Base-by-base conservation (phyloP, 2,329 filamentous ascomycete genomes). In the Epichloe amarillans region DNA sequence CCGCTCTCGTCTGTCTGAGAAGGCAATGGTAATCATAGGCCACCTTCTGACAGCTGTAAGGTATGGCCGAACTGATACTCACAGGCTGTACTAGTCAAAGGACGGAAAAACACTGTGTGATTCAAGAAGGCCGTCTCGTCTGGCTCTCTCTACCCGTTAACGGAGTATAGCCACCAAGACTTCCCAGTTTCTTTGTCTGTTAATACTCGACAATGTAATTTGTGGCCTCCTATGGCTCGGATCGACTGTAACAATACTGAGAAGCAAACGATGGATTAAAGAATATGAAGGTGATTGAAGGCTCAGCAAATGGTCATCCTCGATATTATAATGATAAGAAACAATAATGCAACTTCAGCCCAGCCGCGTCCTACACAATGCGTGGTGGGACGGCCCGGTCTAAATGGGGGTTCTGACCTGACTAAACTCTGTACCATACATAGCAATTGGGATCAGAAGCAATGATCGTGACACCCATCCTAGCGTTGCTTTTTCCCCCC, bases 401-500 rank as follows among this genome's bases (percentile, higher is more conserved):
- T 49, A 44, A 43, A 53, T 53, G 42, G 45, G 41, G 39, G 6
- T 17, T 43, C 19, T 17, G 8, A n/a, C 33, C 14, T 21, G 33
- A 44, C 40, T 30, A 38, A 11, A 38, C 17, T 38, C 46, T 14
- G 21, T 43, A 38, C 33, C 40, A 44, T 14, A 6, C 40, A 44
- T 14, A 10, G 33, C 33, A 43, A 19, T 14, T 42, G n/a, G 7
- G 26, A 26, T 26, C 19, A 40, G 35, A 40, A 49, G 44, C 46
- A 49, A 46, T 17, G 14, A 49, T 40, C 26, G 23, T 39, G 49
- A 42, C 46, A 35, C 15, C 36, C 38, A 36, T 51, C 23, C 5
- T 21, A 26, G 50, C 35, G 49, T 55, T 56, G 39, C 56, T 56
- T 57, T 56, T 55, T 50, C 30, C 46, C 51, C 50, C n/a, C 26